Evolutionary conservation across 805 yeast genomes (phyloP), one percentile per base, ranked within the genome.

Genomic region (Kregervanrija fluxuum): DNA sequence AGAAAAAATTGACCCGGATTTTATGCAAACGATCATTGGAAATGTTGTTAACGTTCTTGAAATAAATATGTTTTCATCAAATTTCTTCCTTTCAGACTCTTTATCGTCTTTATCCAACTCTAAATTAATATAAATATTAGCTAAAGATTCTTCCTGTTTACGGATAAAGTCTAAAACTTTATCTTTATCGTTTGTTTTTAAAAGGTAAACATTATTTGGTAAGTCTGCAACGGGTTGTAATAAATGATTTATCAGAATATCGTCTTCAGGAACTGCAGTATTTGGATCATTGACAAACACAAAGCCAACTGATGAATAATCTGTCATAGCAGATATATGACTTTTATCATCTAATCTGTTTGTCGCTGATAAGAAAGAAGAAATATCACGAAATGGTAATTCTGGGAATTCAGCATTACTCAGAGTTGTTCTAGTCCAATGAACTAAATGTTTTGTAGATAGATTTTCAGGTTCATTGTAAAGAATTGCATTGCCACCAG

Each of bases 1-100:
- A 0, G 85, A 72, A 31, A 74, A 55, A 44, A 76, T 56, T 11
- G 78, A 66, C 43, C 75, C 73, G 43, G 82, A 82, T 52, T 76
- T 81, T 59, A 81, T 74, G 16, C 82, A 65, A 30, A 79, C 62
- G 14, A 85, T 53, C 12, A 85, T 78, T 2, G 95, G 95, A 33
- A 68, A 67, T 8, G 81, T 69, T 0, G 88, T 70, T 22, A 79
- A 58, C 1, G 82, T 68, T 28, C 77, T 73, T 17, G 83, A 67
- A 13, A 69, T 60, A 48, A 68, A 69, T 66, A 74, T 59, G 14
- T 71, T 73, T 42, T 70, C 68, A 56, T 77, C 67, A 49, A 69
- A 73, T 37, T 53, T 55, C 14, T 63, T 57, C 4, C 46, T 40
- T 2, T 44, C 41, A 5, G 40, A 33, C 3, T 42, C 30, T 22